These are phyloP conservation scores for Globisporangium ultimum DNA, from an alignment of 352 stramenopile species.

Conservation along the genomic window DNA sequence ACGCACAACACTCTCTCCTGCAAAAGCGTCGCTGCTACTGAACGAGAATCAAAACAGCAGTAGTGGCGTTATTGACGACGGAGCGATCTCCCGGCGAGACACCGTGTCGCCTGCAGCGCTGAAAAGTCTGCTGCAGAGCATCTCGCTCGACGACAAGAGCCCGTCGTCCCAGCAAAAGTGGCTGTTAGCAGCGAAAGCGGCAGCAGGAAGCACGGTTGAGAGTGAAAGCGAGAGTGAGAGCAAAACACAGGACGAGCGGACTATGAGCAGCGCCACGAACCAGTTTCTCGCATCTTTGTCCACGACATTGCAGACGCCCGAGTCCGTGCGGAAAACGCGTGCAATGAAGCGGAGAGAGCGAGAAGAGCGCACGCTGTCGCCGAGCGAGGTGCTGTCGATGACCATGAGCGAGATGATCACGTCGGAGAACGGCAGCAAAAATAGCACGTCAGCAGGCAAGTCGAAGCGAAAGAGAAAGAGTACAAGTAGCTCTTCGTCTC, in stretches of 20 bases:
- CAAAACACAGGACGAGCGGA: conserved; percentile 4
- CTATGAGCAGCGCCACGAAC: conserved; percentile 4
- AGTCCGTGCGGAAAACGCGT: conserved; percentile 13
- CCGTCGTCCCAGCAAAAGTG: neutral
- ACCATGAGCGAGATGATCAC: conserved; percentile 10
- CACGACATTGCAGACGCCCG: conserved; percentile 2
- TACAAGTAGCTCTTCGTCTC: neutral
- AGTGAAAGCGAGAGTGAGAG: conserved; percentile 3
- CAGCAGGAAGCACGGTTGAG: conserved; percentile 1
- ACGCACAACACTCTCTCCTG: conserved; percentile 42
- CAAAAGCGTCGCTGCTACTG: conserved; percentile 32
- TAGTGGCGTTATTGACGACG: conserved; percentile 14
- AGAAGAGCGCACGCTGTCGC: conserved; percentile 18
- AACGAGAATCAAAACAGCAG: conserved; percentile 11
- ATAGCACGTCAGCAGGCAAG: conserved; percentile 6
- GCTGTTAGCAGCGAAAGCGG: neutral
- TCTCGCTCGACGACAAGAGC: conserved; percentile 14
- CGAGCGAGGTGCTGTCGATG: conserved; percentile 13
- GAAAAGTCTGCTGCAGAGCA: conserved; percentile 29
- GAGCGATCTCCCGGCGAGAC: conserved; percentile 24
- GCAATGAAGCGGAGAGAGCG: conserved; percentile 12
- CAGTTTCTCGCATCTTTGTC: conserved; percentile 8
- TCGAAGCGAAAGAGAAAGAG: conserved; percentile 12
- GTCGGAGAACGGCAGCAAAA: neutral
- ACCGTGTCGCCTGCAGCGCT: conserved; percentile 29